Conservation (phyloP, 345 rosid species). For the Salix viminalis region DNA sequence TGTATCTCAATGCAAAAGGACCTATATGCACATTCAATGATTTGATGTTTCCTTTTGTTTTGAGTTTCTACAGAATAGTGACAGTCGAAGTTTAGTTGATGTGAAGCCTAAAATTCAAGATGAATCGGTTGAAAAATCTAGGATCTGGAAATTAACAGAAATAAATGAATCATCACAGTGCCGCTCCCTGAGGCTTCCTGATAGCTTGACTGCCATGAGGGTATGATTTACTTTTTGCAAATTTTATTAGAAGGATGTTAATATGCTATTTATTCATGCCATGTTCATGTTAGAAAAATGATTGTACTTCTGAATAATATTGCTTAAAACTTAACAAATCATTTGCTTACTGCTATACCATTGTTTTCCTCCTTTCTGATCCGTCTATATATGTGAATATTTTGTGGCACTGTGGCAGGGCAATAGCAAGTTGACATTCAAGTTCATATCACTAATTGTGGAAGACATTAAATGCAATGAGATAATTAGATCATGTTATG, state of each 20-base stretch:
- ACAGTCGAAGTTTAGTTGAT: slow-evolving; percentile 47
- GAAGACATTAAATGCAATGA: neutral
- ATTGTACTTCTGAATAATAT: neutral
- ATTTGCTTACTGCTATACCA: neutral
- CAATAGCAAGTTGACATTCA: neutral
- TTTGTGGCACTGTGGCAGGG: neutral
- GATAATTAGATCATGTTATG: neutral
- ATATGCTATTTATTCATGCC: neutral
- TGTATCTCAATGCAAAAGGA: neutral
- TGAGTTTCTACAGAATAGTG: slow-evolving; percentile 44
- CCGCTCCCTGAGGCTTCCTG: slow-evolving; percentile 64
- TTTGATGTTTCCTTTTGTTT: slow-evolving; percentile 6
- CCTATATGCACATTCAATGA: neutral
- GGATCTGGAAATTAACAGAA: slow-evolving; percentile 68
- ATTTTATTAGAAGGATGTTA: neutral
- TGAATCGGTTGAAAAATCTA: slow-evolving; percentile 51
- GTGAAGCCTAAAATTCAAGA: slow-evolving; percentile 66
- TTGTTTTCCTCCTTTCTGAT: neutral
- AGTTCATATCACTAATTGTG: neutral
- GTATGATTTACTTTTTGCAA: slow-evolving; percentile 29
- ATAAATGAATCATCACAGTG: slow-evolving; percentile 71
- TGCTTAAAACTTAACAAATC: neutral
- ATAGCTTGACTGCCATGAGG: slow-evolving; percentile 50
- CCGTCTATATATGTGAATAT: neutral
- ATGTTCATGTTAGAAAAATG: neutral